Base-by-base conservation (phyloP, 2,329 filamentous ascomycete species). In the Podosphaera fusca region DNA sequence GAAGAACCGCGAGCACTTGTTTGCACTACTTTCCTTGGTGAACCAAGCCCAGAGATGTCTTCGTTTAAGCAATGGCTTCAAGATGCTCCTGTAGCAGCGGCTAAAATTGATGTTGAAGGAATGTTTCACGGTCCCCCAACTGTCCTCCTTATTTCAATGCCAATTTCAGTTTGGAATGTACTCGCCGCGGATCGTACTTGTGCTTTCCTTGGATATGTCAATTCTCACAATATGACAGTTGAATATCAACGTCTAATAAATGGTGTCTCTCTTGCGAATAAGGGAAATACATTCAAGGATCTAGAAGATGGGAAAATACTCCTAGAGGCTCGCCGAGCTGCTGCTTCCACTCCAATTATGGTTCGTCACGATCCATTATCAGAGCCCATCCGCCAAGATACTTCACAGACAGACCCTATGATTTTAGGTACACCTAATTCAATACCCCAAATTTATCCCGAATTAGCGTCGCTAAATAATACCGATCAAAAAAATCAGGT, bases 51-150 rank as follows among this genome's bases (percentile, higher is more conserved):
- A 10, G 79, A 82, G 60, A 82, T 82, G 78, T 75, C 77, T 2
- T 81, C 74, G 58, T 82, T 82, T 65, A 76, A 80, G 58, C 75
- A 80, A 60, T 83, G 80, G 80, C 71, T 83, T n/a, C 75, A 78
- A 51, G 76, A 77, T 61, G 74, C 74, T 0, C 77, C 79, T 1
- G 68, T 74, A 0, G 72, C 77, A 2, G 75, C 76, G 0, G 72
- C 75, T 14, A 79, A 77, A 61, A 78, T 83, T 58, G 73, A 75
- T 5, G 78, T 83, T 3, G 80, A 83, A 64, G 80, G 79, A 61
- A 82, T 83, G 77, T 83, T 83, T 60, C 69, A 82, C 21, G 80
- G 80, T 0, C 80, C 80, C 0, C 79, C 80, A 0, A 82, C 80
- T 0, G 81, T 82, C 71, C 69, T 83, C 7, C 69, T 83, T 35